Base-by-base conservation (phyloP, 2,329 filamentous ascomycete species). In the Ophiostoma piceae region DNA sequence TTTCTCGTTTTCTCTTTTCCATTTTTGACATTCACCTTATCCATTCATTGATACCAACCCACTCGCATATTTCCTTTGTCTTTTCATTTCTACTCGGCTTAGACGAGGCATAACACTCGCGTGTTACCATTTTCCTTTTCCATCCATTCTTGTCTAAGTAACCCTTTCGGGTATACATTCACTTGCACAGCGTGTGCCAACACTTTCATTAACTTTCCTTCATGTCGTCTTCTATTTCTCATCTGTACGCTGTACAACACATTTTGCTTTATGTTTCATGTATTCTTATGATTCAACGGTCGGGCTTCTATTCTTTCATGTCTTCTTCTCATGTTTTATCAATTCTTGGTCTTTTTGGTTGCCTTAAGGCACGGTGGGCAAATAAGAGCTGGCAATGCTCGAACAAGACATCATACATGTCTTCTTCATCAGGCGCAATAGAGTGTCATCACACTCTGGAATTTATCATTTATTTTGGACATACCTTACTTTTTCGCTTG, bases 191-290 rank as follows among this genome's bases (percentile, higher is more conserved):
- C 62, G 60, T n/a, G 60, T 64, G 64, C 65, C 14, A 66, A 66
- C n/a, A 43, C 64, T 66, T 22, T 39, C 64, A 14, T 41, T 43
- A 3, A 43, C 3, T 41, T 67, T 67, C 43, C 43, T 67, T 37
- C 19, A 29, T 8, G 29, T 41, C 29, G 9, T 19, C 39, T 29
- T 35, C 14, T 39, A 39, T n/a, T 7, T 65, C 29, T 62, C 57
- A 62, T 32, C 57, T 29, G 57, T 62, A 62, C 57, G 5, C 26
- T 62, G 26, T 62, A 19, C 57, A 62, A 7, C 26, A 62, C 57
- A 29, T 32, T 32, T 57, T 57, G n/a, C 26, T 57, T 57, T 12
- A 69, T 67, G 68, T 35, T 70, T 68, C 41, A 66, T 68, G 51
- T 47, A 43, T 19, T 66, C 14, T 66, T 66, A 66, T 66, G 65